Evolutionary conservation across 2,329 filamentous ascomycete genomes (phyloP), one percentile per base, ranked within the genome.

Genomic region (Magnaporthiopsis incrustans): DNA sequence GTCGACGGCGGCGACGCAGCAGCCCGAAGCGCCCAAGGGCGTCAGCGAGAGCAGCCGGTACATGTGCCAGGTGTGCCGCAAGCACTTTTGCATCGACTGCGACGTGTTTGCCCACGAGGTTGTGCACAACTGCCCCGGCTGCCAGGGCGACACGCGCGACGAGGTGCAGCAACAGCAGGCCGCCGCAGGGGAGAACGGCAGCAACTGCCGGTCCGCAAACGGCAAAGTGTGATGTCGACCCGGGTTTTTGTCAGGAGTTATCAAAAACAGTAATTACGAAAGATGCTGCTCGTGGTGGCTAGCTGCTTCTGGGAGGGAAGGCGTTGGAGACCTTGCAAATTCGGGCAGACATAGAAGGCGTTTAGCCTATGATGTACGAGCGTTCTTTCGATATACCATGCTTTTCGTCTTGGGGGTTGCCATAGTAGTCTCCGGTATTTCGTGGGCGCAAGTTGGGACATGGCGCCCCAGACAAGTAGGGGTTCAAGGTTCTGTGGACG

Each of bases 61-160:
- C 73, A 91, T 90, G 65, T 99, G 95, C 74, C 85, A 89, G 69
- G 87, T 89, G n/a, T 99, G 95, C 75, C 77, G 83, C 3, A 88
- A 90, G 66, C 94, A 98, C 77, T 99, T 98, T 74, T 99, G 95
- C 79, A 96, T 99, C 68, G 95, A 99, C 74, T 99, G 95, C 75
- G 95, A 99, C 75, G 87, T 97, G 30, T 97, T 95, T 77, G 90
- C 91, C 30, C 95, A 99, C 74, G 92, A 97, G 77, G 86, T 96
- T 15, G 85, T 97, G 62, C 94, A 99, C 74, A 98, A 98, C 76
- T 99, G 95, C 72, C 93, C 95, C 0, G 94, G 94, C 0, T 99
- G 95, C 74, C 89, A 86, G 75, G 84, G 82, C 71, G 79, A 80
- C 64, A 77, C 76, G 4, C 71, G 78, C 8, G 57, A 44, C 57